A percentile compares a stretch with the other conserved stretches of the same genome.
Evolutionary conservation across 2,329 filamentous ascomycete species (phyloP).

Genomic region (Monilinia laxa): DNA sequence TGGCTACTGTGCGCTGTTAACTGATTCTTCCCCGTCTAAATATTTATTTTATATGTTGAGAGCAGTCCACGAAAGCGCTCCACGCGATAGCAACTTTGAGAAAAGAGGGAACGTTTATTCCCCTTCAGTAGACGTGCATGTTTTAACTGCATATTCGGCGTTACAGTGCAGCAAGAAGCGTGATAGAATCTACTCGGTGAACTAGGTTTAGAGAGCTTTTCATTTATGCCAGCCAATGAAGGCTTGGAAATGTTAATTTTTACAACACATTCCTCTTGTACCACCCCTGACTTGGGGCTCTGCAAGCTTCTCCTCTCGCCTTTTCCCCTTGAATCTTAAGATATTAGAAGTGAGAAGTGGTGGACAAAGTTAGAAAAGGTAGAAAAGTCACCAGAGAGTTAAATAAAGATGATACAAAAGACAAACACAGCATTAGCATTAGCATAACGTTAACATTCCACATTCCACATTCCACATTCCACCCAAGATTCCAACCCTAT

Average conservation of each 20-base stretch:
- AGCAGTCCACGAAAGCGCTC: slow-evolving; percentile 19
- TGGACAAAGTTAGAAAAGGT: no score
- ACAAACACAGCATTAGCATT: not conserved
- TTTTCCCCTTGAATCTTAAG: not conserved
- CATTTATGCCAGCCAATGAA: slow-evolving; percentile 16
- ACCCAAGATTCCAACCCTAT: not conserved
- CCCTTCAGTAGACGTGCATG: slow-evolving; percentile 18
- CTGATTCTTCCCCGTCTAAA: not conserved
- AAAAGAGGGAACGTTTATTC: not conserved
- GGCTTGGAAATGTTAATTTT: not conserved
- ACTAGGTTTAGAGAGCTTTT: not conserved
- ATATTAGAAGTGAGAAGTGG: no score
- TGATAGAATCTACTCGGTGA: slow-evolving; percentile 23
- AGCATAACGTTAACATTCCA: no score
- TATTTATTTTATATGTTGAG: slow-evolving; percentile 10
- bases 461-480: no score
- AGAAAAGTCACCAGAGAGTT: no score
- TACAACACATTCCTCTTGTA: slow-evolving; percentile 16
- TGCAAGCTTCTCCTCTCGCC: not conserved
- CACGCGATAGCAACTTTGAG: not conserved
- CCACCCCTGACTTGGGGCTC: slow-evolving; percentile 6
- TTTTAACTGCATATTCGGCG: slow-evolving; percentile 12
- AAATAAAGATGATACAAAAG: no score
- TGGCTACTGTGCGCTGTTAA: not conserved
- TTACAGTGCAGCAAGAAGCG: slow-evolving; percentile 23